Evolutionary conservation across 2,329 filamentous ascomycete species (phyloP).

Genomic region (Coniella vitis): DNA sequence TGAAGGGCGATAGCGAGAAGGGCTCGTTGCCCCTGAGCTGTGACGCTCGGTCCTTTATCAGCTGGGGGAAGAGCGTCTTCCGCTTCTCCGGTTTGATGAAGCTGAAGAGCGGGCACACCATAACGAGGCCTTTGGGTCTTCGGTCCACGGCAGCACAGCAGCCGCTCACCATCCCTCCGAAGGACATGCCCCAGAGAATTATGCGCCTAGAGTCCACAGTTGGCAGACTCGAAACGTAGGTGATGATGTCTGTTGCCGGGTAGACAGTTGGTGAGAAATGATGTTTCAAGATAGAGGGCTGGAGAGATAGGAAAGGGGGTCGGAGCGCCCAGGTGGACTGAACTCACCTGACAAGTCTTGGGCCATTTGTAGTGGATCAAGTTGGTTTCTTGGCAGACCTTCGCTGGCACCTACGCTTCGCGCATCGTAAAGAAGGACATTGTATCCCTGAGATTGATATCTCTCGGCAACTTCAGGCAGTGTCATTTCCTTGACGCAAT

Average conservation of each 20-base stretch:
- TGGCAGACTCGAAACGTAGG: constrained; percentile 11
- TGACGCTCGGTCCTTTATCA: constrained; percentile 10
- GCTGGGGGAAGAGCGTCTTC: constrained; percentile 14
- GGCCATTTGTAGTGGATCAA: constrained; percentile 4
- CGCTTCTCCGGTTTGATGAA: constrained; percentile 15
- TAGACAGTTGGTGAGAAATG: too few relatives aligned
- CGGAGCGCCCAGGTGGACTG: too few relatives aligned
- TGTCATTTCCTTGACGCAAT: constrained; percentile 23
- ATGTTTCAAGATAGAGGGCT: background rate
- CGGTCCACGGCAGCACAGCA: constrained; percentile 19
- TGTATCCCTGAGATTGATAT: constrained; percentile 18
- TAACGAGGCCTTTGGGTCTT: constrained; percentile 14
- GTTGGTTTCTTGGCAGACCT: constrained; percentile 10
- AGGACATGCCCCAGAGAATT: constrained; percentile 21
- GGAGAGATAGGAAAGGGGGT: too few relatives aligned
- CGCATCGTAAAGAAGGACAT: constrained; percentile 21
- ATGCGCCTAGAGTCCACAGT: constrained; percentile 19
- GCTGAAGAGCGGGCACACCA: constrained; percentile 20
- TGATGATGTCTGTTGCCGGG: constrained; percentile 17
- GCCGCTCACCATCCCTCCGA: constrained; percentile 14
- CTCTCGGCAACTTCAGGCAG: constrained; percentile 18
- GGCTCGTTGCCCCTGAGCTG: too few relatives aligned
- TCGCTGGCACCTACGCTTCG: constrained; percentile 20
- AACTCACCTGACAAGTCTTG: constrained; percentile 19
- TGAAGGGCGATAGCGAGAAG: too few relatives aligned